Conservation (phyloP, 2,329 filamentous ascomycete species). For the Calonectria fujianensis region DNA sequence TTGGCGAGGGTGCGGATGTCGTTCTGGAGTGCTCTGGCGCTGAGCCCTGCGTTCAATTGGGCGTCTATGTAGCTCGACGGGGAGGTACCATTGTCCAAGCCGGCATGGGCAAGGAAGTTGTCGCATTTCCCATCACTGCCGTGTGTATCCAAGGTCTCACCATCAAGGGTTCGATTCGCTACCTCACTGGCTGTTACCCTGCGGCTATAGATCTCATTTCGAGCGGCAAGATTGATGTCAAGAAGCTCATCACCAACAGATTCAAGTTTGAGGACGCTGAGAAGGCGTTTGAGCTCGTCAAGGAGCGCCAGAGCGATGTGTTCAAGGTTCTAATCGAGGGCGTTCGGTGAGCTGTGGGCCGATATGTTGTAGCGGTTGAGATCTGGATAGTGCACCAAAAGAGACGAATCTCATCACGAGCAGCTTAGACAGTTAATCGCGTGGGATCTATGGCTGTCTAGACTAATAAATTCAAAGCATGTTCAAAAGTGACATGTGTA, state of each 20-base stretch:
- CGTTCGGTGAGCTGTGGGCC: neutral
- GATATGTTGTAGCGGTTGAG: too few relatives aligned
- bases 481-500: too few relatives aligned
- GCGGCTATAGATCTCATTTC: slow-evolving; percentile 64
- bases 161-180: slow-evolving; percentile 27
- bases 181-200: slow-evolving; percentile 22
- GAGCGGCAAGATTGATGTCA: slow-evolving; percentile 59
- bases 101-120: slow-evolving; percentile 68
- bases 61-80: slow-evolving; percentile 63
- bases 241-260: slow-evolving; percentile 57
- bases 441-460: too few relatives aligned
- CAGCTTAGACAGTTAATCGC: too few relatives aligned
- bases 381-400: too few relatives aligned
- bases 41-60: slow-evolving; percentile 66
- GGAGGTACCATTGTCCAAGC: slow-evolving; percentile 70
- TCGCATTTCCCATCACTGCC: slow-evolving; percentile 68
- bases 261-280: slow-evolving; percentile 64
- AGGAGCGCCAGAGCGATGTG: neutral
- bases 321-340: slow-evolving; percentile 16
- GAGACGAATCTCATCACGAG: too few relatives aligned
- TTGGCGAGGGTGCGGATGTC: slow-evolving; percentile 1
- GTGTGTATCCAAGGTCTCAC: slow-evolving; percentile 45
- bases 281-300: slow-evolving; percentile 61
- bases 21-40: slow-evolving; percentile 58
- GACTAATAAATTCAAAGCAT: too few relatives aligned